Percentiles rank a stretch among this genome's conserved stretches.
phyloP scores from a whole-genome alignment of 2,329 filamentous ascomycete species.

The Sarocladiaceae sp. region DNA sequence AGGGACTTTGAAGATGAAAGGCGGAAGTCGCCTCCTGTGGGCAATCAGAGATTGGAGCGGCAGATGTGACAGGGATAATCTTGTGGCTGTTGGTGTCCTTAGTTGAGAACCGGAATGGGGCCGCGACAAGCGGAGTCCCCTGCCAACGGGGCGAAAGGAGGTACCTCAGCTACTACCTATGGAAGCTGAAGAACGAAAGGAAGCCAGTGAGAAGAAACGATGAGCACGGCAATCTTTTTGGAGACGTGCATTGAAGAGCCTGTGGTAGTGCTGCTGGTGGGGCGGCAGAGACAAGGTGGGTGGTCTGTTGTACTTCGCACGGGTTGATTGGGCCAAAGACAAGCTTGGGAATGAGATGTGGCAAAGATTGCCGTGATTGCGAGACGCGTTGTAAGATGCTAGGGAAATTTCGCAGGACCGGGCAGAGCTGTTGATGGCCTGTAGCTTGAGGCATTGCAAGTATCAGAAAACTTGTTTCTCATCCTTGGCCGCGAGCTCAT shows the following conservation, averaged over 20 bases:
- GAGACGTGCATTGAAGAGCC: background rate
- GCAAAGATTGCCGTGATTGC: background rate
- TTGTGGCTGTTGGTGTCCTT: background rate
- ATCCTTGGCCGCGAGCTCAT: too few species aligned
- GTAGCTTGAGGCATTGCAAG: too few species aligned
- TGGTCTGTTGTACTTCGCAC: background rate
- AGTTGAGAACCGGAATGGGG: too few species aligned
- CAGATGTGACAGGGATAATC: background rate
- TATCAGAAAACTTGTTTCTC: too few species aligned
- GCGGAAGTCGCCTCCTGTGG: background rate
- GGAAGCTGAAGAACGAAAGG: background rate
- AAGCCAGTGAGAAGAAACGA: background rate
- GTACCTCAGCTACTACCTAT: background rate
- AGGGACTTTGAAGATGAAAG: background rate
- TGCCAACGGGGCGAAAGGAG: background rate
- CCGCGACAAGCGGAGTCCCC: too few species aligned
- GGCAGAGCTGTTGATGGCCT: too few species aligned
- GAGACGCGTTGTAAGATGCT: background rate
- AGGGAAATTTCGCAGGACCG: background rate
- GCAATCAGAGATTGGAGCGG: background rate
- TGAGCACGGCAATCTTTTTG: background rate
- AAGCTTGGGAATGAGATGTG: background rate
- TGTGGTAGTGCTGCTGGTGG: background rate
- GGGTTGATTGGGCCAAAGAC: background rate
- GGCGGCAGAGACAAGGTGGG: background rate